Base-by-base conservation (phyloP, 2,329 filamentous ascomycete species). In the Cordyceps tenuipes region DNA sequence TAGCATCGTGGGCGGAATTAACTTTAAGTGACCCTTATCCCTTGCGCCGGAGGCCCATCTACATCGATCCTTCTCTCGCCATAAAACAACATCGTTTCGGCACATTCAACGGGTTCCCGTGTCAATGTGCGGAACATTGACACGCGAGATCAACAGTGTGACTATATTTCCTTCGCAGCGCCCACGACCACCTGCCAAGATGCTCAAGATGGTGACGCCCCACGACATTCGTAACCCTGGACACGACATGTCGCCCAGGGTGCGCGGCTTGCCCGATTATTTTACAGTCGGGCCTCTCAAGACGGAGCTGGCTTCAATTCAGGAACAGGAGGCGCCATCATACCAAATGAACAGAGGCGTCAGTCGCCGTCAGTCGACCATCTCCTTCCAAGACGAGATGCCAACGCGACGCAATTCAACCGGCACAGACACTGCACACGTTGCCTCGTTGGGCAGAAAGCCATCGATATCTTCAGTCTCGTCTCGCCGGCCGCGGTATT, bases 401-500 rank as follows among this genome's bases (percentile, higher is more conserved):
- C 64, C 66, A 31, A 68, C 64, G 61, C 63, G 59, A 63, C 29
- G 67, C 53, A 68, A 62, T 57, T 67, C 64, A 21, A 69, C 64
- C 54, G 64, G 65, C 55, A 61, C 62, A 15, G 67, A 69, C 61
- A 67, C 68, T 52, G 70, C 68, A 62, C 51, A 36, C 29, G 26
- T 26, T 65, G 69, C 65, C 31, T 65, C 68, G 13, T 64, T 71
- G 54, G 73, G 73, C 49, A 72, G 77, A 54, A 80, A 79, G 64
- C 73, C 73, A 13, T 82, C 80, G 1, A 68, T 74, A 36, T 76
- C 77, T 34, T 81, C 77, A 15, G 73, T 82, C 57, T 74, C 73
- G 9, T 82, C 82, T 64, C 75, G 73, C 3, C 68, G 70, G n/a
- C 74, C 73, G 31, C 68, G 67, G 0, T 74, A 80, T 63, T 76